Evolutionary conservation across 441 rosid genomes (phyloP).

Genomic region (Isatis lusitanica): DNA sequence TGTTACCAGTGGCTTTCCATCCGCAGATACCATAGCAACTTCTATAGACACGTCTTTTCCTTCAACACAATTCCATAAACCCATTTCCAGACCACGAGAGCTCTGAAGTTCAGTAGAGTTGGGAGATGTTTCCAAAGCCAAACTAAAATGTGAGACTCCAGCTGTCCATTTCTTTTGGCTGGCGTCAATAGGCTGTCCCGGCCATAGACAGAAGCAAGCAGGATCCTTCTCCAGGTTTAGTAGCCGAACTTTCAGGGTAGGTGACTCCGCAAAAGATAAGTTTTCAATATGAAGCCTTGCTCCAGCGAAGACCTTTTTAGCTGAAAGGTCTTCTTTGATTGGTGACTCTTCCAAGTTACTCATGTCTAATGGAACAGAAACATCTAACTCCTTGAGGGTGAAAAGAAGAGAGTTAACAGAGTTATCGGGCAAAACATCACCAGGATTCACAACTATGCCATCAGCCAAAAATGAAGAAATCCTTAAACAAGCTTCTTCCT

Average conservation of each 20-base stretch:
- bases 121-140: slow-evolving; percentile 74
- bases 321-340: slow-evolving; percentile 34
- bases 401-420: slow-evolving; percentile 73
- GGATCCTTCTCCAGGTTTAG: slow-evolving; percentile 96
- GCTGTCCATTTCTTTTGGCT: slow-evolving; percentile 92
- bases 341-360: slow-evolving; percentile 44
- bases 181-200: slow-evolving; percentile 90
- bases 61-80: slow-evolving; percentile 85
- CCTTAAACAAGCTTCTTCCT: slow-evolving; percentile 97
- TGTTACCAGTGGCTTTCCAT: slow-evolving; percentile 72
- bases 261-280: slow-evolving; percentile 83
- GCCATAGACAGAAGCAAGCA: slow-evolving; percentile 94
- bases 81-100: slow-evolving; percentile 43
- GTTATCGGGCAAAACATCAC: slow-evolving; percentile 74
- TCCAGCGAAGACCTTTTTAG: slow-evolving; percentile 64
- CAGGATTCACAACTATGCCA: slow-evolving; percentile 85
- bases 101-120: slow-evolving; percentile 40
- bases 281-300: slow-evolving; percentile 88
- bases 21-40: slow-evolving; percentile 91
- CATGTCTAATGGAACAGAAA: slow-evolving; percentile 74
- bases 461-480: slow-evolving; percentile 93
- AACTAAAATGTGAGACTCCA: slow-evolving; percentile 65
- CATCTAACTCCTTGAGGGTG: slow-evolving; percentile 69
- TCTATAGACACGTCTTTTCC: slow-evolving; percentile 66
- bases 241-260: slow-evolving; percentile 66